Conservation (phyloP, 768 basidiomycete species). For the Naganishia vaughanmartiniae region DNA sequence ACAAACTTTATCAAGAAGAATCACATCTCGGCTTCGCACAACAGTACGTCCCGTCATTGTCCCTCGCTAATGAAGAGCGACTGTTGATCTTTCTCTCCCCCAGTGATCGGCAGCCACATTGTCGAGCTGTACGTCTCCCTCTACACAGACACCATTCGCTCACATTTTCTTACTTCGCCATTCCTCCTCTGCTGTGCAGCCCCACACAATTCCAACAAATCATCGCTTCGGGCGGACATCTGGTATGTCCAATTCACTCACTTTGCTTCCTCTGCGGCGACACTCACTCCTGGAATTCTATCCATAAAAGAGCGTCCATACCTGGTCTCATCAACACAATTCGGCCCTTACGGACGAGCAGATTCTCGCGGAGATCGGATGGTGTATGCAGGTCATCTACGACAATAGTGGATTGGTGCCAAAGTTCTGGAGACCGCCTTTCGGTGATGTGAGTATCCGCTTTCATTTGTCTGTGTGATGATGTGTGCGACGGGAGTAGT, state of each 20-base stretch:
- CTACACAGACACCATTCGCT: neutral
- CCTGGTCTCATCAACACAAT: constrained; percentile 47
- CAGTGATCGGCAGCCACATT: constrained; percentile 20
- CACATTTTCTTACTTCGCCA: neutral
- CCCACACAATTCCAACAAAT: constrained; percentile 21
- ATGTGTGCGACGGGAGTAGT: too few species aligned
- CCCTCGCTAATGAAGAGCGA: neutral
- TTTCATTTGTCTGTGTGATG: too few species aligned
- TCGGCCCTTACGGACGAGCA: constrained; percentile 61
- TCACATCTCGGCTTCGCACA: constrained; percentile 10
- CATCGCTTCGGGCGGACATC: constrained; percentile 14
- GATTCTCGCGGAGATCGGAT: constrained; percentile 73
- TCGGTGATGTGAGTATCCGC: constrained; percentile 20
- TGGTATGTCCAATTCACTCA: neutral
- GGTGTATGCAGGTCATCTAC: constrained; percentile 73
- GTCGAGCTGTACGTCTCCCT: constrained; percentile 7
- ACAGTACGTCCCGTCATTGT: neutral
- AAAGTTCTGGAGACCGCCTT: constrained; percentile 61
- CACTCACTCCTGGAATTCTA: constrained; percentile 29
- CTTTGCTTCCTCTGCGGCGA: neutral
- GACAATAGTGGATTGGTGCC: constrained; percentile 71
- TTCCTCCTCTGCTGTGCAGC: neutral
- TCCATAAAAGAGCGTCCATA: constrained; percentile 53
- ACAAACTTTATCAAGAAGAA: constrained; percentile 19
- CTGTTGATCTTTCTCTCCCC: neutral